Conservation (phyloP, 208 protist genomes). For the Trypanosomatidae sp. region DNA sequence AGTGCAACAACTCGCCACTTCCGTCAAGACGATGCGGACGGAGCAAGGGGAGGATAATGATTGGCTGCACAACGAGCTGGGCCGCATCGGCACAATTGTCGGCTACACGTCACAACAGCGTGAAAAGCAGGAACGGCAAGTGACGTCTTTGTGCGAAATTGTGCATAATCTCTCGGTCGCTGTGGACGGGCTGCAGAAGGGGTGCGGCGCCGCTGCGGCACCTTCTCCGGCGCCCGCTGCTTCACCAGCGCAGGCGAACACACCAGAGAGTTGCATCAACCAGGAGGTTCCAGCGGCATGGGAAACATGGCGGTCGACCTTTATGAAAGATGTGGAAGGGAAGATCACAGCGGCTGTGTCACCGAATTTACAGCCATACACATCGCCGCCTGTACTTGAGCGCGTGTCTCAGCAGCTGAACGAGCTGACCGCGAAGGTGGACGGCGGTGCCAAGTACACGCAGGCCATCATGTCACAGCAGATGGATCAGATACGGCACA, state of each 20-base stretch:
- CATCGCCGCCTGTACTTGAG: slow-evolving; percentile 6
- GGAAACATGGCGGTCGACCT: slow-evolving; percentile 14
- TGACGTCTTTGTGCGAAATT: slow-evolving; percentile 28
- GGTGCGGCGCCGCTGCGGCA: neutral
- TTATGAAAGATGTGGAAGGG: slow-evolving; percentile 11
- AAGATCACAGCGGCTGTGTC: slow-evolving; percentile 15
- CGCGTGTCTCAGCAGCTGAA: slow-evolving; percentile 30
- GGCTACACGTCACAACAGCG: slow-evolving; percentile 21
- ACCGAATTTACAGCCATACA: neutral
- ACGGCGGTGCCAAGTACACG: slow-evolving; percentile 26
- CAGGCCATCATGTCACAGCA: slow-evolving; percentile 24
- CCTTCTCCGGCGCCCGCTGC: slow-evolving; percentile 1
- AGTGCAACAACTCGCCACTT: slow-evolving; percentile 3
- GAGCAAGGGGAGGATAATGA: slow-evolving; percentile 31
- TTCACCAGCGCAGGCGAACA: neutral
- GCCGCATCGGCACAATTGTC: slow-evolving; percentile 11
- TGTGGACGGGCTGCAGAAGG: slow-evolving; percentile 24
- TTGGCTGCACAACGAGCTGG: slow-evolving; percentile 28
- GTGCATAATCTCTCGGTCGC: slow-evolving; percentile 35
- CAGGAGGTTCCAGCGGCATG: neutral
- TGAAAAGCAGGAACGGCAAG: slow-evolving; percentile 26
- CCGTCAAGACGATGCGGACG: slow-evolving; percentile 4
- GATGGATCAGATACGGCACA: slow-evolving; percentile 24
- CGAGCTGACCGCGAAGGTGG: slow-evolving; percentile 28
- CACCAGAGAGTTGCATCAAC: neutral